Base-by-base conservation (phyloP, 2,329 filamentous ascomycete species). In the Xylaria hypoxylon region DNA sequence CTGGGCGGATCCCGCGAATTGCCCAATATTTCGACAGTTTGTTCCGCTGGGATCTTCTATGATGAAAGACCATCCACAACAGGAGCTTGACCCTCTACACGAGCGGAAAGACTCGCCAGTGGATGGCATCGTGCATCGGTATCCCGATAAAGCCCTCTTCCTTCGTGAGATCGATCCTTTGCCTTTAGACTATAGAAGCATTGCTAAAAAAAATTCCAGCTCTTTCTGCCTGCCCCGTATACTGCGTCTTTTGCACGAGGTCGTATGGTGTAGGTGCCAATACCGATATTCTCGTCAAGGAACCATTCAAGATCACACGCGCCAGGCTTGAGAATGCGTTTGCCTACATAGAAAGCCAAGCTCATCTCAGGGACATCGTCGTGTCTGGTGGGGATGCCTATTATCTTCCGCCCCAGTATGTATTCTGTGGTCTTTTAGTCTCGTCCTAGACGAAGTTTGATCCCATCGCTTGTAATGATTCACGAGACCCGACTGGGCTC, bases 351-450 rank as follows among this genome's bases (percentile, higher is more conserved):
- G 83, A 83, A 70, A 76, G 75, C 50, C 84, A 78, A 15, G 81
- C 81, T 1, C 75, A 70, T 2, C 77, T 90, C 5, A 80, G 84
- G 38, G 88, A 90, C 71, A 84, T 90, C 40, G 87, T 90, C 0
- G 80, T 90, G 8, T 90, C 88, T 0, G 88, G 88, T 0, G 88
- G 88, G 10, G 88, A 90, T 75, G 80, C 85, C 0, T 90, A 86
- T 74, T 87, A 86, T 62, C 80, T 90, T 2, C 75, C 80, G 19
- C 83, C 85, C 0, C 78, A 86, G 59, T 66, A 66, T 22, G 59
- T 53, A 17, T 33, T 10, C 19, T 13, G 5, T 2, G 5, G 2
- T 3, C 8, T 22, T 38, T 17, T 28, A 1, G 6, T 33, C 35
- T 5, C 3, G 8, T 40, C 24, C 28, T 24, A 5, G 10, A 19